A percentile compares a stretch with the other conserved stretches of the same genome.
Evolutionary conservation across 441 rosid genomes (phyloP).

Genomic region (Gossypium aridum): DNA sequence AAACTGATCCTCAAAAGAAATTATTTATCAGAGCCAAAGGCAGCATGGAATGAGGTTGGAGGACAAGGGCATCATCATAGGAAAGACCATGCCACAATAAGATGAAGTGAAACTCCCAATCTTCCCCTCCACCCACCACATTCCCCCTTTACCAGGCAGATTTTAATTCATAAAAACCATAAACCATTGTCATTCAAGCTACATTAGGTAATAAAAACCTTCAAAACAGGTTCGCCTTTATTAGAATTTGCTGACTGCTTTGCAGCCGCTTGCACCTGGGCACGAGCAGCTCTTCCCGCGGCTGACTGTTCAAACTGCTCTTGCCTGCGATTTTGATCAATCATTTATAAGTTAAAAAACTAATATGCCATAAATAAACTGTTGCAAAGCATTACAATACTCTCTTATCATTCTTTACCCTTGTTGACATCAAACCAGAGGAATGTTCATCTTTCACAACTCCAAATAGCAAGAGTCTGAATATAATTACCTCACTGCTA

Average conservation of each 20-base stretch:
- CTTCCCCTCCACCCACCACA: neutral
- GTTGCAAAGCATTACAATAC: neutral
- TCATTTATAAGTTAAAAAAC: neutral
- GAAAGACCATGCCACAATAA: neutral
- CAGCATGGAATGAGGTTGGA: conserved; percentile 1
- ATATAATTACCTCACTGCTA: neutral
- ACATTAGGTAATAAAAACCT: conserved; percentile 36
- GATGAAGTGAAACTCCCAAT: neutral
- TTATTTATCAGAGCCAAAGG: neutral
- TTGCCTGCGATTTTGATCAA: conserved; percentile 47
- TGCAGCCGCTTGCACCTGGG: conserved; percentile 65
- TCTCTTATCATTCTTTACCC: neutral
- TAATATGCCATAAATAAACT: conserved; percentile 1
- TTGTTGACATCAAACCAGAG: neutral
- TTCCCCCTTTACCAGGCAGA: neutral
- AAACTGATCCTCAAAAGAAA: neutral
- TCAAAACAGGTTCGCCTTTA: conserved; percentile 78
- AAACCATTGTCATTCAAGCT: neutral
- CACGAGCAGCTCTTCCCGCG: conserved; percentile 87
- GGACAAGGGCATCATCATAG: neutral
- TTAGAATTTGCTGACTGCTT: conserved; percentile 67
- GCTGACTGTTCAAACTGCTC: conserved; percentile 86
- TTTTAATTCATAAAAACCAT: neutral
- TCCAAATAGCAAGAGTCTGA: neutral
- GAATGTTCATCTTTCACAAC: neutral